Evolutionary conservation across 257 asterid genomes (phyloP), one percentile per base, ranked within the genome.

Genomic region (Nicotiana otophora): DNA sequence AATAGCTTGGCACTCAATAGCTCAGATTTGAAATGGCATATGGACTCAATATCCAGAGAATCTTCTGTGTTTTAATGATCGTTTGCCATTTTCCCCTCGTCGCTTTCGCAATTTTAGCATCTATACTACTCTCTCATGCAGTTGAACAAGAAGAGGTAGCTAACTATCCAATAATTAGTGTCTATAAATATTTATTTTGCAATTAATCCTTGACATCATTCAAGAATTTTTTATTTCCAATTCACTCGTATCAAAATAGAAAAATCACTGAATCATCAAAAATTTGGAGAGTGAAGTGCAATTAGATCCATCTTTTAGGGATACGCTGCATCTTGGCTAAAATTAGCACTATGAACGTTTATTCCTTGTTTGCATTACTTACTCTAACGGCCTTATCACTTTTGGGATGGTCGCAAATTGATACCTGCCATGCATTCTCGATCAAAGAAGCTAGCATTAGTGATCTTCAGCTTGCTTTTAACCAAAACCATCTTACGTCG

Each of bases 401-500:
- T 26, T 36, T 39, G 39, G 66, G 63, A 36, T 75, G 57, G 42
- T 61, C 7, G 2, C 19, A 36, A 17, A 48, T 15, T 2, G 51
- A 10, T 64, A 42, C 1, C 46, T 48, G 39, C 33, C 6, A 78
- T 30, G 89, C 86, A 70, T 91, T 91, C 89, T 46, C 82, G 19
- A 83, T 93, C 14, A 90, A 84, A 70, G 94, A 93, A 85, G 92
- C 97, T 33, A 87, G 90, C 28, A 89, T 91, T 83, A 26, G 26
- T n/a, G 91, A 85, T 61, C 42, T 89, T 3, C 89, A 82, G 81
- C 74, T 80, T 7, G 89, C 90, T 19, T 91, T 91, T 83, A 74
- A 5, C 17, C 69, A 77, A 67, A 87, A 87, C 46, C 75, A 80
- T 34, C 83, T 91, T 0, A 89, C 87, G 8, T 87, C 91, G n/a